Evolutionary conservation across 768 basidiomycete species (phyloP).

Genomic region (Tricholoma hemisulphureum): DNA sequence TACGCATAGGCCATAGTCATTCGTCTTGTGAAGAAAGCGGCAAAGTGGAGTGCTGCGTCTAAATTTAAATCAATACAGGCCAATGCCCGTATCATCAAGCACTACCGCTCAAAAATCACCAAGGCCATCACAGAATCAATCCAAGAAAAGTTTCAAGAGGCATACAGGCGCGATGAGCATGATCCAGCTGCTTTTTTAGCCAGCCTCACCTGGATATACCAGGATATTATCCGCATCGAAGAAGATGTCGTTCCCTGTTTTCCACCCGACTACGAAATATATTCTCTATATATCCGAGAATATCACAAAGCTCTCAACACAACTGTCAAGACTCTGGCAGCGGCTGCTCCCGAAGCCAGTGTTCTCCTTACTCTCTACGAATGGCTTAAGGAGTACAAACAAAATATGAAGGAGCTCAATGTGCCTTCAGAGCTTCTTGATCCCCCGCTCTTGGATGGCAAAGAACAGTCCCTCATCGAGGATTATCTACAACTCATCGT

Average conservation of each 20-base stretch:
- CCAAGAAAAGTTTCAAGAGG: conserved; percentile 63
- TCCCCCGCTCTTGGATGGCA: conserved; percentile 91
- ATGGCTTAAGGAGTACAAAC: conserved; percentile 95
- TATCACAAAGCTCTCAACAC: conserved; percentile 86
- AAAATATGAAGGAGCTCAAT: conserved; percentile 91
- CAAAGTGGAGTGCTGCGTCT: conserved; percentile 87
- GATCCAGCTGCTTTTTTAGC: conserved; percentile 75
- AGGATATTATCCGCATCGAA: conserved; percentile 92
- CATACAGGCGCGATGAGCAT: conserved; percentile 58
- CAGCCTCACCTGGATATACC: conserved; percentile 85
- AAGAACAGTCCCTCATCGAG: conserved; percentile 90
- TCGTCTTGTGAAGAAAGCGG: conserved; percentile 90
- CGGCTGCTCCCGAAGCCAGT: conserved; percentile 82
- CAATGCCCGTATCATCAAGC: conserved; percentile 89
- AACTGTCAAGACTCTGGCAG: conserved; percentile 67
- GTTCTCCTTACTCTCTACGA: conserved; percentile 81
- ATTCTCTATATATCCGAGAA: conserved; percentile 76
- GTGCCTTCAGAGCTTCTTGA: conserved; percentile 78
- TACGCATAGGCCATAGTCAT: conserved; percentile 80
- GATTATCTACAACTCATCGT: conserved; percentile 94
- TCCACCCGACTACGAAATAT: conserved; percentile 89
- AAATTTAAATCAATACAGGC: conserved; percentile 94
- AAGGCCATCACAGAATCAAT: conserved; percentile 81
- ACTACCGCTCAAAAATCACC: conserved; percentile 87
- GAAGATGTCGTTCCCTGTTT: conserved; percentile 88